These are phyloP conservation scores for Xerocomus subilludens DNA, from an alignment of 1,284 basidiomycete species.

Conservation along the genomic window DNA sequence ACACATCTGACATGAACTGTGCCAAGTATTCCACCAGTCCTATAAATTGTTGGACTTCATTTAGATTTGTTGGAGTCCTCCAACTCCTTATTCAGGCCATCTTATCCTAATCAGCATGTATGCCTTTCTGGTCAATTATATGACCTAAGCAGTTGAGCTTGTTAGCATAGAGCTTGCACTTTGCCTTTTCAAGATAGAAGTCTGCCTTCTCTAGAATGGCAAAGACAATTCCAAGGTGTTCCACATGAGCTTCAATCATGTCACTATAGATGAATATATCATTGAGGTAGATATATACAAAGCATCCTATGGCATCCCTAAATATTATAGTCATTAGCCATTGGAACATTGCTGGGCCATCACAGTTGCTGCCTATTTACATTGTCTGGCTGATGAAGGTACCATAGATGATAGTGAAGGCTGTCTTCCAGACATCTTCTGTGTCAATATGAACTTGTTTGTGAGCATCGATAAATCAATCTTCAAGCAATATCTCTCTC, in stretches of 20 bases:
- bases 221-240: constrained; percentile 47
- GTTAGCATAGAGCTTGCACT: background rate
- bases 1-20: constrained; percentile 55
- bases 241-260: background rate
- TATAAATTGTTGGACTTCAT: constrained; percentile 58
- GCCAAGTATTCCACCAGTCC: constrained; percentile 58
- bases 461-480: constrained; percentile 52
- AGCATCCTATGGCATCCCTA: constrained; percentile 44
- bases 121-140: constrained; percentile 46
- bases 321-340: constrained; percentile 53
- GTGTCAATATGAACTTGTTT: constrained; percentile 49
- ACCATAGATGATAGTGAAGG: constrained; percentile 26
- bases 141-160: constrained; percentile 43
- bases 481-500: constrained; percentile 40
- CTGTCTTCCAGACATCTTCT: constrained; percentile 34
- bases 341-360: constrained; percentile 53
- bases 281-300: constrained; percentile 34
- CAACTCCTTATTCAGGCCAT: constrained; percentile 8
- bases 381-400: constrained; percentile 48
- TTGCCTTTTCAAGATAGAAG: constrained; percentile 36
- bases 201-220: constrained; percentile 41
- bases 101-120: constrained; percentile 45
- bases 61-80: background rate
- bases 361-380: constrained; percentile 54
- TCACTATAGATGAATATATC: constrained; percentile 8